These are phyloP conservation scores for Cladophialophora psammophila DNA, from an alignment of 2,329 filamentous ascomycete species.

Conservation along the genomic window DNA sequence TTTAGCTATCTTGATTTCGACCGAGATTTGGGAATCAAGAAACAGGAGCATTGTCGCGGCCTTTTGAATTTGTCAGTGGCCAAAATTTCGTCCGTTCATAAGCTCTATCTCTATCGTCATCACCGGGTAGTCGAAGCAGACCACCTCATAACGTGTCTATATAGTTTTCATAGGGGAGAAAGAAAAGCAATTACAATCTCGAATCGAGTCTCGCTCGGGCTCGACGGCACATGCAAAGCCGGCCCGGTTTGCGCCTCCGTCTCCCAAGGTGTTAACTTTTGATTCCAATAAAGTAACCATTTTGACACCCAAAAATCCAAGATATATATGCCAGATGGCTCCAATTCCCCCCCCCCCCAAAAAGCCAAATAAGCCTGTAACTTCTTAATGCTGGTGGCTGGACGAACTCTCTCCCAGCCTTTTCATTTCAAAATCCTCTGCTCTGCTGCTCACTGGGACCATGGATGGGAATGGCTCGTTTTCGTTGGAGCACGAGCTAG, in stretches of 20 bases:
- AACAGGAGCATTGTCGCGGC: background rate
- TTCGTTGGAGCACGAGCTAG: slow-evolving; percentile 6
- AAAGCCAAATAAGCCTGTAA: background rate
- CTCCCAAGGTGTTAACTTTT: background rate
- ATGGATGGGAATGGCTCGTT: slow-evolving; percentile 26
- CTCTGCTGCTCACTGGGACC: slow-evolving; percentile 13
- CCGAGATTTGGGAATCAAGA: background rate
- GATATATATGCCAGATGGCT: background rate
- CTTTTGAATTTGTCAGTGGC: background rate
- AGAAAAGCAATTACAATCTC: background rate
- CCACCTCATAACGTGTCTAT: slow-evolving; percentile 16
- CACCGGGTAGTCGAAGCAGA: slow-evolving; percentile 11
- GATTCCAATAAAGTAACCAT: background rate
- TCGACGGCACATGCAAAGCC: background rate
- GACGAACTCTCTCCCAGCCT: slow-evolving; percentile 13
- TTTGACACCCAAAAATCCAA: background rate
- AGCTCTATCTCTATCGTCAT: slow-evolving; percentile 32
- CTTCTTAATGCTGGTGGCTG: slow-evolving; percentile 5
- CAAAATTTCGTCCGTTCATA: slow-evolving; percentile 10
- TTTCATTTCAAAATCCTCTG: slow-evolving; percentile 29
- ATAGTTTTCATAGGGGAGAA: background rate
- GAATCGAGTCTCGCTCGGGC: background rate
- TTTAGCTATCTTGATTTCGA: background rate
- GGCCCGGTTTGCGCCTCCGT: background rate
- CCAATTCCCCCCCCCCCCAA: background rate